These are phyloP conservation scores for Alliaria petiolata DNA, from an alignment of 345 rosid species.

Conservation along the genomic window DNA sequence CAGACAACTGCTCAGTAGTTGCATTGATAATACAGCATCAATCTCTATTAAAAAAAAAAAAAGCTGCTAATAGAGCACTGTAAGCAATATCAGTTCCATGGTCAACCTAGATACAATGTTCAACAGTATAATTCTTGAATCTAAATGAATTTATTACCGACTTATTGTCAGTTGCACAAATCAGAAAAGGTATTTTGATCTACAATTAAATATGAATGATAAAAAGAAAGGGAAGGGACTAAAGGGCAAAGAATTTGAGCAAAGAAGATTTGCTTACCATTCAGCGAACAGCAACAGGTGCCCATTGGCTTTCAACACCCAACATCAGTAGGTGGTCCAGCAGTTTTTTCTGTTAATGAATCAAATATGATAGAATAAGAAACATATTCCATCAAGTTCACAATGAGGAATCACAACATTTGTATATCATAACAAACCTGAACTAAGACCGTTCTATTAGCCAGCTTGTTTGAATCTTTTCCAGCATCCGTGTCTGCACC, in stretches of 20 bases:
- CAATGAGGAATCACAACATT: neutral
- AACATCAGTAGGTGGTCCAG: conserved; percentile 80
- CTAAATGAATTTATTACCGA: neutral
- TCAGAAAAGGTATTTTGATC: neutral
- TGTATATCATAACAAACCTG: conserved; percentile 55
- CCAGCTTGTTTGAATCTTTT: conserved; percentile 70
- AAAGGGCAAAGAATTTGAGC: neutral
- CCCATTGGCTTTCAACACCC: conserved; percentile 97
- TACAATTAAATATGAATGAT: neutral
- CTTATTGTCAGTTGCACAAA: neutral
- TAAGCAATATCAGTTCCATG: neutral
- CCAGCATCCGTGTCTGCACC: conserved; percentile 64
- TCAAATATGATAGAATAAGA: conserved; percentile 25
- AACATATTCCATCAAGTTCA: neutral
- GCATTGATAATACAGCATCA: neutral
- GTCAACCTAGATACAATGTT: conserved; percentile 17
- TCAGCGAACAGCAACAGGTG: conserved; percentile 85
- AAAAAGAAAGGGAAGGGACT: conserved; percentile 2
- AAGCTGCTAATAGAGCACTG: neutral
- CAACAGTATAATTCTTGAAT: neutral
- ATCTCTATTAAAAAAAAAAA: neutral
- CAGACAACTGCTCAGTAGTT: conserved; percentile 15
- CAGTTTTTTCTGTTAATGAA: conserved; percentile 58
- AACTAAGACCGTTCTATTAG: conserved; percentile 76
- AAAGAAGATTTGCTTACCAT: conserved; percentile 45